A percentile compares a stretch with the other conserved stretches of the same genome.
Conservation (phyloP, 768 basidiomycete genomes). For the Neoboletus magnificus region DNA sequence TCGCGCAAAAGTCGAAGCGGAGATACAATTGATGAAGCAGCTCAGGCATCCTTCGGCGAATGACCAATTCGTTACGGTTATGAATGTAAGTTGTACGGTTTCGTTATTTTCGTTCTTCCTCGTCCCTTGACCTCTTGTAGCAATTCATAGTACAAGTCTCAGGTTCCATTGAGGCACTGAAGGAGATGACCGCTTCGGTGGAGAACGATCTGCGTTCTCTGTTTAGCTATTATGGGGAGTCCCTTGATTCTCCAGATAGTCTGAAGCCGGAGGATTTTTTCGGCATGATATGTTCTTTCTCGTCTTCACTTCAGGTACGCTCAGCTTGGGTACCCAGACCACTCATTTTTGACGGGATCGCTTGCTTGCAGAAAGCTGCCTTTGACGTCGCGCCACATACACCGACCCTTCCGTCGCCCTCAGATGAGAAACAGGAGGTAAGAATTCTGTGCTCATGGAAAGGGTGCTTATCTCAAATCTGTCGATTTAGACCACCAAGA, state of each 20-base stretch:
- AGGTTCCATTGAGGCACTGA: constrained; percentile 60
- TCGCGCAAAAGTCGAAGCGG: constrained; percentile 51
- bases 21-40: constrained; percentile 46
- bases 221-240: constrained; percentile 76
- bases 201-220: constrained; percentile 59
- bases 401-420: not conserved
- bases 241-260: constrained; percentile 56
- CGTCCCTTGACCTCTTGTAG: constrained; percentile 12
- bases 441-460: not conserved
- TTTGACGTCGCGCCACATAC: constrained; percentile 43
- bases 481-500: constrained; percentile 43
- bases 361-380: constrained; percentile 56
- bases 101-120: not conserved
- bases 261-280: constrained; percentile 85
- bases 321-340: not conserved
- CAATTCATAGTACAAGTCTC: constrained; percentile 37
- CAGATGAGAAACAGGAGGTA: constrained; percentile 8
- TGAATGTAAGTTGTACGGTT: constrained; percentile 50
- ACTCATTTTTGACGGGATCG: not conserved
- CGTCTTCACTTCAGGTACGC: constrained; percentile 63
- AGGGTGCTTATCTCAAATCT: not conserved
- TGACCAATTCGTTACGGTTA: constrained; percentile 65
- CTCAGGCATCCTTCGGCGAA: constrained; percentile 31
- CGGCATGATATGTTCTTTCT: constrained; percentile 68
- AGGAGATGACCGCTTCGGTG: constrained; percentile 54